Conservation (phyloP, 805 yeast genomes). For the Candida railenensis region DNA sequence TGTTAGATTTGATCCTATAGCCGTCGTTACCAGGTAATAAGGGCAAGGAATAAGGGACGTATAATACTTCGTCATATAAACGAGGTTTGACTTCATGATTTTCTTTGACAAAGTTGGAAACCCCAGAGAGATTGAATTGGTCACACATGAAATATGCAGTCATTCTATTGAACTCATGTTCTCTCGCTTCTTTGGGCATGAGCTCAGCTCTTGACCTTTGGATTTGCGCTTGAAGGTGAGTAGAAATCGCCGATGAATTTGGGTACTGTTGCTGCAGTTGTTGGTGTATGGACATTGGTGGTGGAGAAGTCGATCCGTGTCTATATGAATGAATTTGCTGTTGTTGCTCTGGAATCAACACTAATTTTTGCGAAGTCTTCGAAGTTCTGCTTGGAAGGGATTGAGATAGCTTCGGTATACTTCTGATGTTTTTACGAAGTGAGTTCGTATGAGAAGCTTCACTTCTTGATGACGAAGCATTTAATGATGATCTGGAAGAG, state of each 20-base stretch:
- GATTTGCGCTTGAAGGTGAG: conserved; percentile 27
- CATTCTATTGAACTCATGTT: conserved; percentile 71
- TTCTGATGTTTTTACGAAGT: conserved; percentile 38
- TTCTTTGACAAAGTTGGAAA: conserved; percentile 61
- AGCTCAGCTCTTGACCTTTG: conserved; percentile 52
- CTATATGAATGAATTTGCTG: conserved; percentile 15
- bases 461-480: not conserved
- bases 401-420: conserved; percentile 52
- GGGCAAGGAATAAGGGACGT: conserved; percentile 86
- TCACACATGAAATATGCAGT: conserved; percentile 93
- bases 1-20: conserved; percentile 70
- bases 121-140: conserved; percentile 63
- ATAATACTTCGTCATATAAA: conserved; percentile 87
- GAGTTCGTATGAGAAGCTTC: not conserved
- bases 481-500: not conserved
- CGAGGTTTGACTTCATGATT: conserved; percentile 85
- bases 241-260: conserved; percentile 8
- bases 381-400: conserved; percentile 74
- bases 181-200: conserved; percentile 57
- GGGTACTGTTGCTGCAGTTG: conserved; percentile 9
- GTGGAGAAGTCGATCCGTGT: conserved; percentile 6
- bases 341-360: conserved; percentile 70
- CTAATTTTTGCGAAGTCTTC: conserved; percentile 81
- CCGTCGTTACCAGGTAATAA: conserved; percentile 82
- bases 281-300: conserved; percentile 4